Percentiles rank a stretch among this genome's conserved stretches.
Conservation (phyloP, 2,329 filamentous ascomycete genomes). For the Aureobasidium namibiae region DNA sequence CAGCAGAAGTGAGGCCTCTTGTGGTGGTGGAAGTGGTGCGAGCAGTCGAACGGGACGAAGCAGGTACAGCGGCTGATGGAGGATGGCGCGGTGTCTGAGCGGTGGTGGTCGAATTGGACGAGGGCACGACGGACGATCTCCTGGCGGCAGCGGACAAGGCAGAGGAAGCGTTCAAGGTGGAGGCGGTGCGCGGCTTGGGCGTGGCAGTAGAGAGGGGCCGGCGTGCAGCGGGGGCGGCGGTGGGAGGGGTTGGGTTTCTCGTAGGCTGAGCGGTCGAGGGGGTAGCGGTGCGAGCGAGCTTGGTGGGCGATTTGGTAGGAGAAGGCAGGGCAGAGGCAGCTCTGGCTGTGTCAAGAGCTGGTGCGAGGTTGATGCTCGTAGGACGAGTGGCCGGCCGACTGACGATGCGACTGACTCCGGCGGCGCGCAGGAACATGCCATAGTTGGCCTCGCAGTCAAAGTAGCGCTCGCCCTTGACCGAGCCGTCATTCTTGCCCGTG, state of each 20-base stretch:
- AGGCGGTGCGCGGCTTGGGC: slow-evolving; percentile 43
- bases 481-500: slow-evolving; percentile 88
- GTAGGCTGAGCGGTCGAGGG: slow-evolving; percentile 36
- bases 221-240: slow-evolving; percentile 31
- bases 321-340: slow-evolving; percentile 6
- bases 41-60: slow-evolving; percentile 27
- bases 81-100: slow-evolving; percentile 46
- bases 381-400: neutral
- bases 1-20: neutral
- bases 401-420: slow-evolving; percentile 50
- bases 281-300: slow-evolving; percentile 57
- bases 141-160: slow-evolving; percentile 29
- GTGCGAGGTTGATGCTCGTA: neutral
- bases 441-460: slow-evolving; percentile 65
- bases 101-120: slow-evolving; percentile 28
- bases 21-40: slow-evolving; percentile 26
- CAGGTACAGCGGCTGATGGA: neutral
- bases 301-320: slow-evolving; percentile 72
- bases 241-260: slow-evolving; percentile 20
- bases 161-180: slow-evolving; percentile 37
- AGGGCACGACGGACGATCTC: slow-evolving; percentile 23
- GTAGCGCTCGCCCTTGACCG: slow-evolving; percentile 78
- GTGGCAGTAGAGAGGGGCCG: slow-evolving; percentile 32
- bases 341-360: neutral
- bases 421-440: slow-evolving; percentile 81